Evolutionary conservation across 2,329 filamentous ascomycete species (phyloP).

Genomic region (Fusarium mundagurra): DNA sequence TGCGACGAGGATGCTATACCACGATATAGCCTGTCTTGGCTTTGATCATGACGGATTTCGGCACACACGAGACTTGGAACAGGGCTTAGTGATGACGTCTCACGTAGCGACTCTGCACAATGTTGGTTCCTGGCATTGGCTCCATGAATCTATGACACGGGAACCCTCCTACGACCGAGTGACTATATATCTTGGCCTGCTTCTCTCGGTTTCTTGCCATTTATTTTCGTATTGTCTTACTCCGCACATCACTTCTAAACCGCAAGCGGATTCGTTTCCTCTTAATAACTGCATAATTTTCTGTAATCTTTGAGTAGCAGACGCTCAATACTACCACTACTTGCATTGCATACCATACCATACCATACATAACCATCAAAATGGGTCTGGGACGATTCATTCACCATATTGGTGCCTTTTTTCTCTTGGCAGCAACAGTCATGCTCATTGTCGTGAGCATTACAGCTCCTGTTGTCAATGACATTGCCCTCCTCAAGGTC

Average conservation of each 20-base stretch:
- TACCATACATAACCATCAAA: slow-evolving; percentile 28
- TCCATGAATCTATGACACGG: not conserved
- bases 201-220: not conserved
- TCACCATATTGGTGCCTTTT: slow-evolving; percentile 66
- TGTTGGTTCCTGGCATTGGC: slow-evolving; percentile 22
- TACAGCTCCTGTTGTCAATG: slow-evolving; percentile 66
- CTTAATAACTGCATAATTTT: not conserved
- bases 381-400: slow-evolving; percentile 62
- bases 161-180: not conserved
- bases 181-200: slow-evolving; percentile 25
- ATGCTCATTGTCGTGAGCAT: slow-evolving; percentile 68
- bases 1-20: slow-evolving; percentile 25
- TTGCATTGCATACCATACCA: not conserved
- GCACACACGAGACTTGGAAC: slow-evolving; percentile 22
- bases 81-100: slow-evolving; percentile 40
- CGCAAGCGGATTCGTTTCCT: not conserved
- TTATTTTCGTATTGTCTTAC: slow-evolving; percentile 10
- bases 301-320: not conserved
- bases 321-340: not conserved
- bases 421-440: slow-evolving; percentile 64
- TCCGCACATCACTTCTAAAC: not conserved
- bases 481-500: slow-evolving; percentile 64
- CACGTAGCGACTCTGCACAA: slow-evolving; percentile 30
- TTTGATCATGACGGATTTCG: slow-evolving; percentile 26
- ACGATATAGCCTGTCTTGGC: slow-evolving; percentile 24